These are phyloP conservation scores for maize (Zea mays) DNA, from an alignment of 176 grass and related monocot genomes.

Conservation along the genomic window DNA sequence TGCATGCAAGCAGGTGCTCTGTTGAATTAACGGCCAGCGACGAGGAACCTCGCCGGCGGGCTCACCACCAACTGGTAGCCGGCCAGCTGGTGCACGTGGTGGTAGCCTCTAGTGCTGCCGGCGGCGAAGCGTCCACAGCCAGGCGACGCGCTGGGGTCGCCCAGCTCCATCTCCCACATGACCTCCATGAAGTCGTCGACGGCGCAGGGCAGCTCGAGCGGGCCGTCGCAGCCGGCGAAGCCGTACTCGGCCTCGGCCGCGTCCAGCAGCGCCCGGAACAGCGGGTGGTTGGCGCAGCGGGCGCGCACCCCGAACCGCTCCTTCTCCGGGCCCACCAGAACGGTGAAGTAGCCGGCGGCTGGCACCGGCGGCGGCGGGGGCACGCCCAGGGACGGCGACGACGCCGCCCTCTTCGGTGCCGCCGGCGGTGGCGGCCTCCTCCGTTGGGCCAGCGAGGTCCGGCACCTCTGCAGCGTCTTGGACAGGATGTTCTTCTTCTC, in stretches of 20 bases:
- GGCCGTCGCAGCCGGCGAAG: slow-evolving; percentile 52
- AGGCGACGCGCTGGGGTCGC: slow-evolving; percentile 16
- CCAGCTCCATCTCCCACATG: slow-evolving; percentile 70
- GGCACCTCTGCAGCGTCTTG: slow-evolving; percentile 41
- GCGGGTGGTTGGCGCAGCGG: slow-evolving; percentile 65
- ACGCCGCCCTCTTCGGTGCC: neutral
- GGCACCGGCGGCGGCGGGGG: slow-evolving; percentile 5
- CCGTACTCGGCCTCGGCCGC: slow-evolving; percentile 72
- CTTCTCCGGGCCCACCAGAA: slow-evolving; percentile 72
- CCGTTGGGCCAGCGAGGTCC: slow-evolving; percentile 38
- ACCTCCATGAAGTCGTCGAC: slow-evolving; percentile 66
- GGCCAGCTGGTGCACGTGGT: neutral
- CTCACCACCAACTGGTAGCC: slow-evolving; percentile 54
- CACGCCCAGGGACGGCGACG: neutral
- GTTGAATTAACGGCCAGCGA: slow-evolving; percentile 2
- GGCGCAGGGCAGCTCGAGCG: slow-evolving; percentile 68
- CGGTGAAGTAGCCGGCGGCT: slow-evolving; percentile 61
- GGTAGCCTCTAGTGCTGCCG: neutral
- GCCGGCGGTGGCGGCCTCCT: neutral
- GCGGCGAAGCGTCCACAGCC: slow-evolving; percentile 39
- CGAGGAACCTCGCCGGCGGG: slow-evolving; percentile 46
- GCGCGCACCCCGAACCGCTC: slow-evolving; percentile 70
- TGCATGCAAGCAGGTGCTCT: neutral
- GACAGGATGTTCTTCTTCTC: slow-evolving; percentile 48
- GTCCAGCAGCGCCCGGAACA: slow-evolving; percentile 62